Evolutionary conservation across 2,329 filamentous ascomycete genomes (phyloP), one percentile per base, ranked within the genome.

Genomic region (Cercospora zeae-maydis): DNA sequence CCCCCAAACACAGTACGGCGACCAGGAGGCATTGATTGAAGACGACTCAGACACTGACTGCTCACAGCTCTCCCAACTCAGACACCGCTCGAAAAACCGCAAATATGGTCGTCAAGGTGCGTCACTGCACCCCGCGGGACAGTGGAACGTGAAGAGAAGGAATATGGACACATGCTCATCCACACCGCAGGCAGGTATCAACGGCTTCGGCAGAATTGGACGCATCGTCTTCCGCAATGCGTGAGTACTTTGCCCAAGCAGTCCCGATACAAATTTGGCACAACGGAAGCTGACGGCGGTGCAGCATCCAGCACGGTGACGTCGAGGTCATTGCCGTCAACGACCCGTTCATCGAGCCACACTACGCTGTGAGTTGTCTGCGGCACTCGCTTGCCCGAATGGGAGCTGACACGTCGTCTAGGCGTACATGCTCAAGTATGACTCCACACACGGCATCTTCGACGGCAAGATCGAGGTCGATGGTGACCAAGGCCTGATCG

Each of bases 361-460:
- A 93, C 81, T 98, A 98, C 83, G 95, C 95, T 81, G 93, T 96
- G 88, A 85, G 92, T 90, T 62, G 52, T 30, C n/a, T 31, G 10
- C n/a, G 8, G 21, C 7, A 9, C 9, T 1, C 5, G 3, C 3
- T 3, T 31, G 4, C n/a, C n/a, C 13, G 9, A 1, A 1, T 3
- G 3, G 9, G 13, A 58, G 62, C 69, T 72, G 65, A 72, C 63
- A 19, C 27, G 14, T 45, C 10, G 14, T 24, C 8, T 69, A 96
- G 92, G 91, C 90, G 78, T 98, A 98, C 88, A 98, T 98, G 95
- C 90, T 99, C 84, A 96, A 96, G 86, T 98, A 98, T 81, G 95
- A 99, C 86, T 92, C 91, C 75, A 92, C 91, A 80, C 95, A 99
- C 87, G 95, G 95, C 74, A 79, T 86, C 79, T 99, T 98, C 90